Evolutionary conservation across 1,284 basidiomycete genomes (phyloP).

Genomic region (Ganoderma multipileum): DNA sequence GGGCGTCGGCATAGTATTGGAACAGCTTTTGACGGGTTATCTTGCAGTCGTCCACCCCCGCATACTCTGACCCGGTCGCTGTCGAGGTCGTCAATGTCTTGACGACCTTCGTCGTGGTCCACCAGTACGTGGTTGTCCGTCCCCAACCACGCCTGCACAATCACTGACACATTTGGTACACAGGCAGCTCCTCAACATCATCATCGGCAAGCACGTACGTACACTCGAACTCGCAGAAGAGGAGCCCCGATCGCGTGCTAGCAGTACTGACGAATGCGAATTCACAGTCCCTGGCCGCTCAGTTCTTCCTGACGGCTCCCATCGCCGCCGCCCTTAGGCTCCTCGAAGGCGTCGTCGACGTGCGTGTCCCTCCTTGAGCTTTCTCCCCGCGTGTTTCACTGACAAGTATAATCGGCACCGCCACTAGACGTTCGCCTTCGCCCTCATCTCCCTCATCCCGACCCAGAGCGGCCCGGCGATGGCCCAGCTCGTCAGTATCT

Average conservation of each 20-base stretch:
- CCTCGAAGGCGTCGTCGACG: constrained; percentile 8
- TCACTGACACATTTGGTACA: not conserved
- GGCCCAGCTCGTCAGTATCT: not conserved
- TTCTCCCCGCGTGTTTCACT: not conserved
- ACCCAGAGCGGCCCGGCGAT: constrained; percentile 3
- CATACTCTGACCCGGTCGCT: constrained; percentile 9
- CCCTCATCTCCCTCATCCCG: constrained; percentile 9
- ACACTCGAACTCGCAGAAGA: no score
- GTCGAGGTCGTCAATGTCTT: constrained; percentile 9
- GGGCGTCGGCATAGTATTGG: not conserved
- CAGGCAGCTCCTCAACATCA: constrained; percentile 10
- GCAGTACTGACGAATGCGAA: not conserved
- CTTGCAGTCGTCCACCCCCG: not conserved
- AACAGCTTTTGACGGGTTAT: not conserved
- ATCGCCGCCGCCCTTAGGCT: constrained; percentile 12
- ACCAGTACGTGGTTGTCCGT: not conserved
- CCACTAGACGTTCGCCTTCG: constrained; percentile 1
- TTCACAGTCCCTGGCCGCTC: constrained; percentile 11
- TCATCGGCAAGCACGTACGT: constrained; percentile 16
- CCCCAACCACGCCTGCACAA: no score
- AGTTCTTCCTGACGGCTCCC: constrained; percentile 18
- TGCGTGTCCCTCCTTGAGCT: not conserved
- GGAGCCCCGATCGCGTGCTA: not conserved
- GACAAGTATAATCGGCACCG: no score
- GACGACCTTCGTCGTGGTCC: constrained; percentile 17